These are phyloP conservation scores for Ophiostoma perfectum DNA, from an alignment of 2,329 filamentous ascomycete genomes.

Conservation along the genomic window DNA sequence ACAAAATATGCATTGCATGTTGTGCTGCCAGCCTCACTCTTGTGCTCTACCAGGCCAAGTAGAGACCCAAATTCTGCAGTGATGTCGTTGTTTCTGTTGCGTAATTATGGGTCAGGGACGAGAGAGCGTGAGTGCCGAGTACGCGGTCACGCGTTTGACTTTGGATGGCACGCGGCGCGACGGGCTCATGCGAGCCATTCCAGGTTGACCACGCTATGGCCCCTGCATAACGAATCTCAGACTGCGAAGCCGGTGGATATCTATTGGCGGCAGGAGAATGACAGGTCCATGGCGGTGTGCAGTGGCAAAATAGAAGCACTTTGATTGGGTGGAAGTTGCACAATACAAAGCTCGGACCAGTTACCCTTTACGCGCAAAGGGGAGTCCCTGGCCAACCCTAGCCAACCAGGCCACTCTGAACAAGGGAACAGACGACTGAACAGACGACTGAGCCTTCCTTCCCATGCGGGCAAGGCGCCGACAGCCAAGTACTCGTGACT, in stretches of 20 bases:
- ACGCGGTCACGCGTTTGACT: neutral
- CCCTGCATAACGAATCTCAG: neutral
- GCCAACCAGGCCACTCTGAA: neutral
- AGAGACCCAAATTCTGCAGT: neutral
- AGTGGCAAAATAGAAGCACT: neutral
- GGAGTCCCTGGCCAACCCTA: neutral
- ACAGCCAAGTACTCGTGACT: slow-evolving; percentile 10
- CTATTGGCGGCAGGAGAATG: slow-evolving; percentile 7
- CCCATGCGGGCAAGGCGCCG: slow-evolving; percentile 10
- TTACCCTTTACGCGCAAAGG: neutral
- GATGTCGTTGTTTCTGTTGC: neutral
- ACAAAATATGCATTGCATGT: neutral
- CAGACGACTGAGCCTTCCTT: neutral
- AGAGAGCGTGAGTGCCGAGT: too few species aligned
- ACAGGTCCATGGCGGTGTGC: slow-evolving; percentile 3
- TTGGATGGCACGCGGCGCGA: slow-evolving; percentile 2
- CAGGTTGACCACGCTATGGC: neutral
- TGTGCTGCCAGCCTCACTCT: neutral
- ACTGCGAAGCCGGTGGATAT: neutral
- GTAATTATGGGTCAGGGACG: slow-evolving; percentile 7
- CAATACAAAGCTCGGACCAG: slow-evolving; percentile 16
- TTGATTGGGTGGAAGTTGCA: slow-evolving; percentile 9
- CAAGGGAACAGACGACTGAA: too few species aligned
- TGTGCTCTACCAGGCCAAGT: too few species aligned
- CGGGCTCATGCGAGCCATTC: neutral